Evolutionary conservation across 2,329 filamentous ascomycete genomes (phyloP), one percentile per base, ranked within the genome.

Genomic region (Colletotrichum graminicola): DNA sequence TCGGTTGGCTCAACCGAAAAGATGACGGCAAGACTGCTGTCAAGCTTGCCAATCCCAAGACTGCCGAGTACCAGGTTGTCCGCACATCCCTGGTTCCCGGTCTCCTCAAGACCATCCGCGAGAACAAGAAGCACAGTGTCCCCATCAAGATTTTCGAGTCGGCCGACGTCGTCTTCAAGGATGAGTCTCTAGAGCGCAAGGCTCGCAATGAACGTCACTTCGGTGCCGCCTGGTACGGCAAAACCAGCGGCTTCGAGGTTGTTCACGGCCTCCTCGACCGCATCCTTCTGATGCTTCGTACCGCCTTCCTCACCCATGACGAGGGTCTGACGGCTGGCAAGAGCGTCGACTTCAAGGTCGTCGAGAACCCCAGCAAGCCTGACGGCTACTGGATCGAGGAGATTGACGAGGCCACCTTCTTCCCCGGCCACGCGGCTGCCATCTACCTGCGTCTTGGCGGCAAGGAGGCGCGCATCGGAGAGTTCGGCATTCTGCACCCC

Each of bases 331-430:
- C 78, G 43, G 76, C 82, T 61, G 81, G 82, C 45, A 85, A 87
- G 80, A 84, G 81, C 69, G 75, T 87, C 65, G 85, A 88, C 73
- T 87, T 87, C 75, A 83, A 88, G 73, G 84, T 89, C 32, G 84
- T 80, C 76, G 82, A 85, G 75, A 83, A 89, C 79, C 83, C 86
- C 73, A 84, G 84, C 67, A 87, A 90, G 76, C 86, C 89, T 56
- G 88, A 94, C 76, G 91, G 92, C 26, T 99, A 99, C 85, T 98
- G 94, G 93, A 96, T 98, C 76, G 92, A 97, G 83, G 94, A 97
- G 83, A 89, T 97, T 73, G 89, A 97, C 76, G 94, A 98, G 79
- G 87, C 93, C 2, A 98, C 95, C 52, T 99, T 97, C 87, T 95
- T 99, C 84, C 86, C 90, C 51, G 96, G 95, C 52, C 94, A 97